Conservation (phyloP, 208 protist species). For the Novymonas esmeraldas region DNA sequence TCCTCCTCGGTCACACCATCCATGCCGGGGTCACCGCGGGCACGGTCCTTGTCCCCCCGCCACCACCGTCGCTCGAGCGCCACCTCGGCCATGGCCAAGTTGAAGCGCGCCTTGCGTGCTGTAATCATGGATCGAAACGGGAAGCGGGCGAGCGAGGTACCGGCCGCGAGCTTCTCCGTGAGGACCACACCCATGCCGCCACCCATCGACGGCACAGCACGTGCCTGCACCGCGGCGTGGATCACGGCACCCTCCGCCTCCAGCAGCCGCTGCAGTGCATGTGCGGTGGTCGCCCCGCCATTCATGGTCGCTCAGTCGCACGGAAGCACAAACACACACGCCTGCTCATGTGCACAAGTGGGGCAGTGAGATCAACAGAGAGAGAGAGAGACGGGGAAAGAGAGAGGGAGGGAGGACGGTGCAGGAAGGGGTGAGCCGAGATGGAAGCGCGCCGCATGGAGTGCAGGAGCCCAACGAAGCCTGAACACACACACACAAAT, state of each 20-base stretch:
- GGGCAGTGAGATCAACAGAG: too few species aligned
- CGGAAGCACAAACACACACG: neutral
- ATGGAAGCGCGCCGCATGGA: too few species aligned
- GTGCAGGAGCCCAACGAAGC: too few species aligned
- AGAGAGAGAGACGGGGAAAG: neutral
- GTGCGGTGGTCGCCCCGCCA: conserved; percentile 19
- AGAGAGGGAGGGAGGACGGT: neutral
- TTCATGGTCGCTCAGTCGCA: conserved; percentile 5
- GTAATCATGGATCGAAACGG: conserved; percentile 80
- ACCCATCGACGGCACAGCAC: conserved; percentile 73
- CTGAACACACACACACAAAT: too few species aligned
- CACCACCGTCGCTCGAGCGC: conserved; percentile 20
- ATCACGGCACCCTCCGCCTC: conserved; percentile 67
- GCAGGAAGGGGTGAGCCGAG: too few species aligned
- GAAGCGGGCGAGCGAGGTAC: conserved; percentile 54
- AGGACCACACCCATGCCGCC: conserved; percentile 81
- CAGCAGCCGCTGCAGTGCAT: conserved; percentile 50
- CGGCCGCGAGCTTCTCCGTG: conserved; percentile 28
- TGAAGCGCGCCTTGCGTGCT: conserved; percentile 56
- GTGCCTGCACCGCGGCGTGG: conserved; percentile 47
- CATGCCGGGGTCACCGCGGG: neutral
- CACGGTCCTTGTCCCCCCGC: neutral
- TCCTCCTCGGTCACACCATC: conserved; percentile 1
- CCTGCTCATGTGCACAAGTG: neutral
- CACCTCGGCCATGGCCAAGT: conserved; percentile 68